These are phyloP conservation scores for Fusarium penzigii DNA, from an alignment of 2,329 filamentous ascomycete species.

Conservation along the genomic window DNA sequence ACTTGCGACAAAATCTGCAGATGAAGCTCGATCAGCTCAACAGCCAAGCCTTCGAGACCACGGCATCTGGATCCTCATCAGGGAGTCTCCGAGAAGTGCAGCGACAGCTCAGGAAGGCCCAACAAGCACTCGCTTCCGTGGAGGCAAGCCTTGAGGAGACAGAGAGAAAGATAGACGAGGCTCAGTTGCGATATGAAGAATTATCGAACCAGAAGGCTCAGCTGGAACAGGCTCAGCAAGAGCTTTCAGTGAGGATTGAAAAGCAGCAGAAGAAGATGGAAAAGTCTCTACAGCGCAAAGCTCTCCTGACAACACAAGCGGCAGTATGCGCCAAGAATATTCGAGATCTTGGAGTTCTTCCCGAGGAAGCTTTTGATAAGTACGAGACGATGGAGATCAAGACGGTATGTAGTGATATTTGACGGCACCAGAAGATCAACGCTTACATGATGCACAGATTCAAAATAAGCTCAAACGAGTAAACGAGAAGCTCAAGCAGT, in stretches of 20 bases:
- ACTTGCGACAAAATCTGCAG: constrained; percentile 85
- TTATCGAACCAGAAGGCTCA: constrained; percentile 58
- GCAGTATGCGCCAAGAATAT: constrained; percentile 86
- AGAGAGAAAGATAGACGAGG: constrained; percentile 67
- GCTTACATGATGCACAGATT: constrained; percentile 43
- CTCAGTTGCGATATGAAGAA: constrained; percentile 53
- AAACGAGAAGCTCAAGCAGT: constrained; percentile 92
- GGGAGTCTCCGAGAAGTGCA: constrained; percentile 75
- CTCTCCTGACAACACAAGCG: constrained; percentile 73
- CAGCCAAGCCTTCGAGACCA: constrained; percentile 70
- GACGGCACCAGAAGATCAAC: background rate
- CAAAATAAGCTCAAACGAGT: constrained; percentile 79
- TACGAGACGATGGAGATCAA: constrained; percentile 83
- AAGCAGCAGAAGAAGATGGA: constrained; percentile 88
- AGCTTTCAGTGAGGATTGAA: constrained; percentile 76
- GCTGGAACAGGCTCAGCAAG: constrained; percentile 71
- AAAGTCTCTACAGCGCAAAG: constrained; percentile 87
- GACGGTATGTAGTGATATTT: constrained; percentile 53
- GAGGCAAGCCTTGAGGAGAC: constrained; percentile 71
- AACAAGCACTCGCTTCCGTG: constrained; percentile 66
- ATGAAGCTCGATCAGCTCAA: constrained; percentile 86
- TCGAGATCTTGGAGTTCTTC: constrained; percentile 86
- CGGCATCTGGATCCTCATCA: constrained; percentile 57
- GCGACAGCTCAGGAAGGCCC: constrained; percentile 77
- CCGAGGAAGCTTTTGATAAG: constrained; percentile 90